Evolutionary conservation across 257 asterid species (phyloP), one percentile per base, ranked within the genome.

Genomic region (Scutellaria galericulata): DNA sequence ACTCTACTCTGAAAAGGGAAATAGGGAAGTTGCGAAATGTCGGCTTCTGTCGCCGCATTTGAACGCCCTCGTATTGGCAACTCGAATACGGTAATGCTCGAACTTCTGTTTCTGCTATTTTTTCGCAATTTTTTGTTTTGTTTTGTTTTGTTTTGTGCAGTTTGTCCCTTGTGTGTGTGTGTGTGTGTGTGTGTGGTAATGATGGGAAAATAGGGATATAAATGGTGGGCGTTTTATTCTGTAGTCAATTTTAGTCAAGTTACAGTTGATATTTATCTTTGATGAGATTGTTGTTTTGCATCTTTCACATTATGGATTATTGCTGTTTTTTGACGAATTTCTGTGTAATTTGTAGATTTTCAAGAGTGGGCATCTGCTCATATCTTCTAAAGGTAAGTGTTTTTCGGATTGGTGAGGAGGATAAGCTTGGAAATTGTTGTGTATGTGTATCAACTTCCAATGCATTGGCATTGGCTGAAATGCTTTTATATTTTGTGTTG

Each of bases 281-380:
- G 53, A 41, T 64, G 77, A 48, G 47, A 59, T 62, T 31, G 44
- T 15, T 64, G 15, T 62, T 76, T 45, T 67, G 47, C 56, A 51
- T 72, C 50, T 14, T 72, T 66, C 8, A 35, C 51, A 59, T 70
- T 66, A 20, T 46, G 69, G 66, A 46, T 65, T 65, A 11, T 76
- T 56, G 69, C 51, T 77, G 72, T 60, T 68, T n/a, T n/a, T 73
- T 64, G 45, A 76, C 72, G 73, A 18, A 45, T 3, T 55, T 58
- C 54, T 75, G 71, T 63, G 72, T 78, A 58, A 44, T 82, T 73
- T 88, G 68, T 85, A 95, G 99, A 86, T 95, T 76, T 95, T 92
- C 98, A 95, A 95, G 95, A 95, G 97, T 66, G 99, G 99, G 80
- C 94, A 89, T 58, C 91, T 95, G 50, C 93, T 95, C 77, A 92